Percentiles rank a stretch among this genome's conserved stretches.
phyloP scores from a whole-genome alignment of 2,329 filamentous ascomycete genomes.

The Fusarium aywerte region DNA sequence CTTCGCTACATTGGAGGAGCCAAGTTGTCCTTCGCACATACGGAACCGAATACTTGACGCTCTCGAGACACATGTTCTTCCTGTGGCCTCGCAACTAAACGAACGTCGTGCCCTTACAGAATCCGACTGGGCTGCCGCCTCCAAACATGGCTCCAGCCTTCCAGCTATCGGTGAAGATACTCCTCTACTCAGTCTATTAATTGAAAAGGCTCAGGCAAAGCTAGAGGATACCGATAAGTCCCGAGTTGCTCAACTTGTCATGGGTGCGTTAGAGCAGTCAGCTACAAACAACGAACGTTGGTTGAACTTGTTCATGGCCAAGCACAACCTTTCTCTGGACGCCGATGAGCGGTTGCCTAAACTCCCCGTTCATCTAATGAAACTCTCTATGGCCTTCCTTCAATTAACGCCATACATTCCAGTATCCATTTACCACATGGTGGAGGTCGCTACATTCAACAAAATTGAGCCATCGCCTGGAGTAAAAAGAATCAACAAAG shows the following conservation, averaged over 20 bases:
- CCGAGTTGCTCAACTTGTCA: slow-evolving; percentile 41
- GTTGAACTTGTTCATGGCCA: slow-evolving; percentile 48
- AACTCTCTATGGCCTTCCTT: slow-evolving; percentile 27
- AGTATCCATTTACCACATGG: slow-evolving; percentile 25
- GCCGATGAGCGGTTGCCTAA: slow-evolving; percentile 39
- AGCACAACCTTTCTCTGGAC: slow-evolving; percentile 43
- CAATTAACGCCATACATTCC: slow-evolving; percentile 30
- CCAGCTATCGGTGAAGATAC: slow-evolving; percentile 25
- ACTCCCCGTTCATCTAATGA: slow-evolving; percentile 35
- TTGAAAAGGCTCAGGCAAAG: not conserved
- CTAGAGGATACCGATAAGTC: slow-evolving; percentile 10
- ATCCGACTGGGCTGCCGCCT: slow-evolving; percentile 45
- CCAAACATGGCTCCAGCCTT: not conserved
- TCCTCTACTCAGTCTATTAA: slow-evolving; percentile 16
- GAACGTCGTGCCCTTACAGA: slow-evolving; percentile 45
- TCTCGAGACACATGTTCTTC: slow-evolving; percentile 44
- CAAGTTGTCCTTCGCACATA: slow-evolving; percentile 22
- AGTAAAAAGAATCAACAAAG: slow-evolving; percentile 40
- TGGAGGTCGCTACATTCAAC: slow-evolving; percentile 33
- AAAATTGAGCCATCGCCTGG: slow-evolving; percentile 41
- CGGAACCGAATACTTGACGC: slow-evolving; percentile 41
- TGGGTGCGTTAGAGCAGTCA: slow-evolving; percentile 44
- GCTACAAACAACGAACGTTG: slow-evolving; percentile 47
- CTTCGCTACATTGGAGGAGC: slow-evolving; percentile 36
- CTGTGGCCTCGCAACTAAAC: slow-evolving; percentile 47